These are phyloP conservation scores for Trichophyton equinum DNA, from an alignment of 2,329 filamentous ascomycete species.

Conservation along the genomic window DNA sequence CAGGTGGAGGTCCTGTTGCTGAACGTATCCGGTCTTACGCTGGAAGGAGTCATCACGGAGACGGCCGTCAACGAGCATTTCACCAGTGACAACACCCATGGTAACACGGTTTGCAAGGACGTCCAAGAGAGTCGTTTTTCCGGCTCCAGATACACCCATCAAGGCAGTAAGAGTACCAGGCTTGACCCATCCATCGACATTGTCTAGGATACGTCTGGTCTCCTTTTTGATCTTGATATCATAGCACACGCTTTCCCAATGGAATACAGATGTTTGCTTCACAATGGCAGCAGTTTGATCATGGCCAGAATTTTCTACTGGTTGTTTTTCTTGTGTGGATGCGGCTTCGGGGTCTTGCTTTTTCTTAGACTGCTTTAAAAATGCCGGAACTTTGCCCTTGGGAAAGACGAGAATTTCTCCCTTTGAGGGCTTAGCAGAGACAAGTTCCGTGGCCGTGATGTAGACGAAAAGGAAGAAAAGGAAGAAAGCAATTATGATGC, in stretches of 20 bases:
- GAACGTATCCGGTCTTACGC: conserved; percentile 67
- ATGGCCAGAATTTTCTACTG: conserved; percentile 21
- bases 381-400: conserved; percentile 41
- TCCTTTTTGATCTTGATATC: conserved; percentile 71
- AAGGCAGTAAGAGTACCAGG: conserved; percentile 79
- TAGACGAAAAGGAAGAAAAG: conserved; percentile 28
- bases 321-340: conserved; percentile 8
- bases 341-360: conserved; percentile 9
- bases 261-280: conserved; percentile 51
- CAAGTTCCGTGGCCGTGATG: conserved; percentile 44
- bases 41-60: conserved; percentile 66
- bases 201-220: conserved; percentile 61
- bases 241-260: conserved; percentile 76
- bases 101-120: conserved; percentile 73
- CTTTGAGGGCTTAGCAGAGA: conserved; percentile 55
- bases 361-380: conserved; percentile 10
- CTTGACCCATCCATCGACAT: conserved; percentile 88
- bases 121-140: conserved; percentile 83
- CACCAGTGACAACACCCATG: conserved; percentile 77
- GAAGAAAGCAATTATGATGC: conserved; percentile 52
- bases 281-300: conserved; percentile 20
- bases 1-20: conserved; percentile 78
- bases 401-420: conserved; percentile 66
- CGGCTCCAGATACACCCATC: conserved; percentile 85
- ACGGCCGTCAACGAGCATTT: conserved; percentile 70